Evolutionary conservation across 2,329 filamentous ascomycete genomes (phyloP).

Genomic region (Fusarium citri): DNA sequence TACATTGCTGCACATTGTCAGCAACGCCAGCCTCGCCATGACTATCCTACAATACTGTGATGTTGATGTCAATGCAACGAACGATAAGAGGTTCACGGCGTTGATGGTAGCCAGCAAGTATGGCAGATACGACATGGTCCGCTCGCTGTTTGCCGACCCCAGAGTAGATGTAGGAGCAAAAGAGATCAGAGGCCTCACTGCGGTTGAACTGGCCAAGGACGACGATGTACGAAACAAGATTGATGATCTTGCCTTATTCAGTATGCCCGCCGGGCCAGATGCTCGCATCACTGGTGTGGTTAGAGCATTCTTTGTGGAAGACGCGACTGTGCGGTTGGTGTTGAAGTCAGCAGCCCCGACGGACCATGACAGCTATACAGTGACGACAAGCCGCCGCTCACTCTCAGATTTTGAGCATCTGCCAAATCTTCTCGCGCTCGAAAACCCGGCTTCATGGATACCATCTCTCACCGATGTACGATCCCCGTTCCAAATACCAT

Average conservation of each 20-base stretch:
- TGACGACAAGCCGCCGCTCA: constrained; percentile 92
- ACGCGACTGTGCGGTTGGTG: constrained; percentile 91
- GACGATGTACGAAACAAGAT: constrained; percentile 97
- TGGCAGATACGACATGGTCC: constrained; percentile 91
- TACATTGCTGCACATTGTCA: constrained; percentile 94
- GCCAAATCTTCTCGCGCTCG: constrained; percentile 82
- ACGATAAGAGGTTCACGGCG: constrained; percentile 94
- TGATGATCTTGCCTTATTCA: constrained; percentile 90
- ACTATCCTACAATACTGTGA: constrained; percentile 86
- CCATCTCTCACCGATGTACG: constrained; percentile 81
- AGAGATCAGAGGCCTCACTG: constrained; percentile 89
- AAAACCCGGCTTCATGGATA: constrained; percentile 96
- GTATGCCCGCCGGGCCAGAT: constrained; percentile 76
- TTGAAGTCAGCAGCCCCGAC: constrained; percentile 93
- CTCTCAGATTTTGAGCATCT: constrained; percentile 92
- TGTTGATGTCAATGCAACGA: constrained; percentile 94
- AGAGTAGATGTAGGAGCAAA: constrained; percentile 86
- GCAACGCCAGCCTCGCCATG: constrained; percentile 80
- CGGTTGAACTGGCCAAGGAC: constrained; percentile 96
- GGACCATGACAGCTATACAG: constrained; percentile 84
- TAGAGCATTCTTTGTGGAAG: constrained; percentile 95
- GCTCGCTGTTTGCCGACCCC: constrained; percentile 86
- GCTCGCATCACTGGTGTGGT: constrained; percentile 92
- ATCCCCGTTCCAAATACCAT: constrained; percentile 92
- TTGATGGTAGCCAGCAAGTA: constrained; percentile 99